Evolutionary conservation across 1,139 yeast species (phyloP), one percentile per base, ranked within the genome.

Genomic region (Suhomyces anneliseae): DNA sequence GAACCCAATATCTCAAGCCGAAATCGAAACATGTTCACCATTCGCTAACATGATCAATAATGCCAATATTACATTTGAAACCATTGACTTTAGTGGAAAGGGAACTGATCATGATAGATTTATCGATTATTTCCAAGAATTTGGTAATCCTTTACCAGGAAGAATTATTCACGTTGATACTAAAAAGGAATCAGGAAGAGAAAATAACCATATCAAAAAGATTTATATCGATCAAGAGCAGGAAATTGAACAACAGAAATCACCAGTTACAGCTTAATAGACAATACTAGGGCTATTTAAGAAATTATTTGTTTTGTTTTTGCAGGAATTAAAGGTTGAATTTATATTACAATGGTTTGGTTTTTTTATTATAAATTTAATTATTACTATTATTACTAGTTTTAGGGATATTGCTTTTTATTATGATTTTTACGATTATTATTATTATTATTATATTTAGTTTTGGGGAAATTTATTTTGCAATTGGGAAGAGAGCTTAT

Each of bases 11-110:
- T 75, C 86, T 0, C 80, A 80, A 51, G 79, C 82, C 36, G 90
- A 85, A 59, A 78, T 85, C 47, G 89, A 85, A 53, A 81, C 90
- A 0, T 79, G 86, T 54, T 68, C 72, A 19, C 85, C 87, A 1
- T 81, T 72, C 54, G 69, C 78, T 31, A 77, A 77, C 43, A 59
- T 81, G 36, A 75, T 80, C 52, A 75, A 72, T 43, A 75, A 74
- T 52, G 57, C 60, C 34, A 67, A 69, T 44, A 62, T 72, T 27
- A 62, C 62, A 39, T 66, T 73, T 50, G 65, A 70, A 15, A 62
- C 66, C 14, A 73, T 64, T 54, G 61, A 54, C 24, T 57, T 59
- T 39, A 55, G 47, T 7, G 48, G 46, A 6, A 51, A 42, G 29
- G 38, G 36, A 4, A 46, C 44, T 5, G 52, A 49, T 15, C 40